Conservation (phyloP, 169 alveolate genomes). For the Amoebophrya sp. region DNA sequence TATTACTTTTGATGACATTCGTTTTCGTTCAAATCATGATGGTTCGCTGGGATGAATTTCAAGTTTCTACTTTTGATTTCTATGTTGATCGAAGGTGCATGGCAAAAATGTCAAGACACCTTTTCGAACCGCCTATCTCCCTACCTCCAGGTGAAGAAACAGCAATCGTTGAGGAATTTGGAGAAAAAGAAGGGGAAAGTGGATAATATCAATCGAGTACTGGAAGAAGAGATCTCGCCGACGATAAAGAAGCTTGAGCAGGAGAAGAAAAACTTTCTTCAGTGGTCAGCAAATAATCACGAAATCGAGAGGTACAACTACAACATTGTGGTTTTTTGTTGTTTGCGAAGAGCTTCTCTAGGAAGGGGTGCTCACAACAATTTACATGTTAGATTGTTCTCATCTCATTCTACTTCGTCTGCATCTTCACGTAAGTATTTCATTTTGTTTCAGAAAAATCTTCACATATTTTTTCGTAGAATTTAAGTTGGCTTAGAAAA, state of each 20-base stretch:
- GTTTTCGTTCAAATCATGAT: constrained; percentile 73
- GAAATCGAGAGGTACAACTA: constrained; percentile 47
- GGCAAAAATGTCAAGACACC: too few species aligned
- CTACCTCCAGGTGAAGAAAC: constrained; percentile 47
- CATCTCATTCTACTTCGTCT: too few species aligned
- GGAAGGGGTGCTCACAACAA: too few species aligned
- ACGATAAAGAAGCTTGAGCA: constrained; percentile 56
- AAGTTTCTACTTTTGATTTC: neutral
- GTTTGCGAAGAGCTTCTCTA: too few species aligned
- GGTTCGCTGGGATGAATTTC: neutral
- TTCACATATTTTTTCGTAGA: too few species aligned
- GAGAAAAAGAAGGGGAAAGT: constrained; percentile 23
- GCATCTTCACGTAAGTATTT: too few species aligned
- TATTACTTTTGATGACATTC: neutral
- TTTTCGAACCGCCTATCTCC: too few species aligned
- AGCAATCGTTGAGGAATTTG: neutral
- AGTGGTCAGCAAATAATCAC: constrained; percentile 43
- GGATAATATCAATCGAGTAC: constrained; percentile 56
- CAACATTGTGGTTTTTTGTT: too few species aligned
- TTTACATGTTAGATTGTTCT: too few species aligned
- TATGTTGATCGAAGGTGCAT: neutral
- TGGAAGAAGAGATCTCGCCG: constrained; percentile 59
- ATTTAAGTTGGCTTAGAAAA: too few species aligned
- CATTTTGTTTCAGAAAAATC: too few species aligned
- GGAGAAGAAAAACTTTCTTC: constrained; percentile 47